Evolutionary conservation across 176 grass and related monocot genomes (phyloP), one percentile per base, ranked within the genome.

Genomic region (Oryza meridionalis): DNA sequence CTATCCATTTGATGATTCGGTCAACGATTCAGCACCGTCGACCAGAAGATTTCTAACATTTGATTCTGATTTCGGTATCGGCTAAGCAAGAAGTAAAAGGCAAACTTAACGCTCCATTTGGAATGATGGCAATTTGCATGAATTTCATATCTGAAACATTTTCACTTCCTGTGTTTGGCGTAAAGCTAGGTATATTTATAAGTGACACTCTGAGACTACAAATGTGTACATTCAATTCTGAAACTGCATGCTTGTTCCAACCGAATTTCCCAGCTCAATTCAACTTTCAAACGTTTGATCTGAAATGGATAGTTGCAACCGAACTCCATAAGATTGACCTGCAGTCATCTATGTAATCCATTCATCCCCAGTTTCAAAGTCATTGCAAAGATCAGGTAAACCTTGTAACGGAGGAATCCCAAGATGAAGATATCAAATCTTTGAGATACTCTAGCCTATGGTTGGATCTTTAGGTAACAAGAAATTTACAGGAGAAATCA

Each of bases 401-500:
- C 61, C 26, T 19, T 77, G 27, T 72, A 51, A 68, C 66, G n/a
- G 6, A 64, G 61, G 69, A 51, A 82, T 82, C 74, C 79, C 84
- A 31, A 83, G 40, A 49, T 37, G 21, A 67, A 47, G 24, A 78
- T 73, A 83, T 67, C 66, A 72, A 59, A 82, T 90, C 83, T 73
- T 35, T 1, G 45, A 67, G 88, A 90, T 86, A 74, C 84, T 75
- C 68, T 61, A 71, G 62, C 33, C 61, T 67, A 58, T 49, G 44
- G 35, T 77, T 47, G 47, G 63, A 25, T 8, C 71, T 26, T 83
- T 50, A 35, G 24, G 83, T 47, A 59, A 76, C 74, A 77, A 76
- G 65, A 71, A 90, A 90, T 77, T 24, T 4, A 9, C 11, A 74
- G 84, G 68, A 74, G 11, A 77, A 83, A 90, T 86, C 75, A 35